Percentiles rank a stretch among this genome's conserved stretches.
Conservation (phyloP, 306 rosid species). For the Prinsepia uniflora region DNA sequence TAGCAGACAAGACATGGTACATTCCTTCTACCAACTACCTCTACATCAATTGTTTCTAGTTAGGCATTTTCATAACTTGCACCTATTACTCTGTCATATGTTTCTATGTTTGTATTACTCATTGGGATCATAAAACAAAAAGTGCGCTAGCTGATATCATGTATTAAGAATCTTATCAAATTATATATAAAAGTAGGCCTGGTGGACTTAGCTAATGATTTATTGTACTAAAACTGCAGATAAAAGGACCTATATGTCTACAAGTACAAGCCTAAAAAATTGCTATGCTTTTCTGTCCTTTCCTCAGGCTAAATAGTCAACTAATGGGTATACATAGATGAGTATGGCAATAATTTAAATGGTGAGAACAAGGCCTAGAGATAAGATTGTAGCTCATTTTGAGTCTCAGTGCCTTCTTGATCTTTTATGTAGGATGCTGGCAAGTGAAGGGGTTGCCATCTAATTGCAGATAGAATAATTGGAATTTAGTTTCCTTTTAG, state of each 20-base stretch:
- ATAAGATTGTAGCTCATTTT: slow-evolving; percentile 26
- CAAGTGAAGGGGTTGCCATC: slow-evolving; percentile 46
- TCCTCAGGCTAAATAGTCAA: slow-evolving; percentile 35
- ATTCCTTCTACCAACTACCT: background rate
- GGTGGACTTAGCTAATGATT: slow-evolving; percentile 38
- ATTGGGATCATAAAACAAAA: background rate
- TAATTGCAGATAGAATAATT: slow-evolving; percentile 35
- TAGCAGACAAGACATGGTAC: background rate
- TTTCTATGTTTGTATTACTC: background rate
- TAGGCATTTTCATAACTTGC: background rate
- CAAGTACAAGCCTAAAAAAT: slow-evolving; percentile 39
- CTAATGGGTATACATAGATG: slow-evolving; percentile 40
- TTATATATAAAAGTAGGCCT: slow-evolving; percentile 18
- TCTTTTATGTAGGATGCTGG: slow-evolving; percentile 39
- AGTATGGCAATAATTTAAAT: slow-evolving; percentile 32
- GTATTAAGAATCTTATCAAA: slow-evolving; percentile 3
- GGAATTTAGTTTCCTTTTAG: slow-evolving; percentile 36
- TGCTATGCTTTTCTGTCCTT: slow-evolving; percentile 41
- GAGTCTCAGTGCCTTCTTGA: slow-evolving; percentile 36
- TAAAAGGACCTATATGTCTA: slow-evolving; percentile 40
- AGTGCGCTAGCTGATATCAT: background rate
- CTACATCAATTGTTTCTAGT: background rate
- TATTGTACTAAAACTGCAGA: slow-evolving; percentile 56
- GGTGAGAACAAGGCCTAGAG: slow-evolving; percentile 29
- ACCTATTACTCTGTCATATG: background rate